Conservation (phyloP, 1,139 yeast species). For the Kodamaea anthophila region DNA sequence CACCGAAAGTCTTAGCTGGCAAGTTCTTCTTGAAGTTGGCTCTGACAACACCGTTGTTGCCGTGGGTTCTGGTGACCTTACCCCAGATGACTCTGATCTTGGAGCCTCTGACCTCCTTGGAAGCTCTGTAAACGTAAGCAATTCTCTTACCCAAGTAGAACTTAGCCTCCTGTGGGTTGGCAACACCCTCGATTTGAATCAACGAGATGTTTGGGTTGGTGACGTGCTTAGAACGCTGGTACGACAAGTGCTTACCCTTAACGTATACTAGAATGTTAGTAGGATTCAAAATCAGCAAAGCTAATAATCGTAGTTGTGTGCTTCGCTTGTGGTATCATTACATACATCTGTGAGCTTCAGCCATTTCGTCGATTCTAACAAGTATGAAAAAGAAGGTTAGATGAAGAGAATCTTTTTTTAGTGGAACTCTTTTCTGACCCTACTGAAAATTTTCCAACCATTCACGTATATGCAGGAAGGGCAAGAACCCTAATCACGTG, state of each 20-base stretch:
- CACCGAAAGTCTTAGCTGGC: constrained; percentile 99
- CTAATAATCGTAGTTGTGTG: not conserved
- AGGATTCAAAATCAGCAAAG: constrained; percentile 10
- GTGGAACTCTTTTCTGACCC: constrained; percentile 1
- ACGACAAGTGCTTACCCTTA: constrained; percentile 99
- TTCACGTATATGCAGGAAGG: constrained; percentile 3
- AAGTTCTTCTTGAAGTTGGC: constrained; percentile 98
- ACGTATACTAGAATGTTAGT: constrained; percentile 84
- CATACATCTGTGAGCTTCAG: constrained; percentile 97
- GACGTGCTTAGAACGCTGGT: constrained; percentile 98
- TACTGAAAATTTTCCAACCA: constrained; percentile 4
- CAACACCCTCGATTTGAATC: constrained; percentile 95
- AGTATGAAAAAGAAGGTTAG: constrained; percentile 8
- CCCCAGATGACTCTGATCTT: constrained; percentile 99
- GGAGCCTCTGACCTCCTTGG: constrained; percentile 96
- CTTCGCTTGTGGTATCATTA: constrained; percentile 17
- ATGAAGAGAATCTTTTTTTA: constrained; percentile 3
- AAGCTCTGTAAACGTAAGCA: constrained; percentile 98
- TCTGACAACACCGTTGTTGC: constrained; percentile 97
- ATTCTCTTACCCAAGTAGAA: constrained; percentile 99
- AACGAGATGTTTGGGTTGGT: constrained; percentile 98
- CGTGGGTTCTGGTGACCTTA: constrained; percentile 96
- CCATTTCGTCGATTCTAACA: constrained; percentile 46
- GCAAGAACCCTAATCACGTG: constrained; percentile 5
- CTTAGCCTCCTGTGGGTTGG: constrained; percentile 87